Conservation (phyloP, 2,329 filamentous ascomycete genomes). For the Graphilbum ipis-grandicollis region DNA sequence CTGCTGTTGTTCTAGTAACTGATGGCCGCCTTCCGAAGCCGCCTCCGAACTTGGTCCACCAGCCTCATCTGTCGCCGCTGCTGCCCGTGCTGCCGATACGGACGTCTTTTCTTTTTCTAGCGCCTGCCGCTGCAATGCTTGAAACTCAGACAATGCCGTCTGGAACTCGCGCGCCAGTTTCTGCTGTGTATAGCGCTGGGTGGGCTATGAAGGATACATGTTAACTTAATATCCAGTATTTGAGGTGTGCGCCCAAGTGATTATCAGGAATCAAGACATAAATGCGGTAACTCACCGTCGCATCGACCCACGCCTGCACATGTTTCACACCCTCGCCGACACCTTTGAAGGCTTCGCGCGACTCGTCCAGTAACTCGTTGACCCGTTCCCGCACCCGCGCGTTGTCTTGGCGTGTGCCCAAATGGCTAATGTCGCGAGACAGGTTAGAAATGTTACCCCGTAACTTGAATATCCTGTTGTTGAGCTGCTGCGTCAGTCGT, state of each 20-base stretch:
- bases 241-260: too few relatives aligned
- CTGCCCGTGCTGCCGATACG: conserved; percentile 56
- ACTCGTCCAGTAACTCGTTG: conserved; percentile 73
- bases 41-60: conserved; percentile 33
- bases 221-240: too few relatives aligned
- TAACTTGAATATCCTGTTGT: conserved; percentile 75
- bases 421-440: conserved; percentile 63
- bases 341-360: conserved; percentile 71
- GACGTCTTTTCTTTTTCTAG: conserved; percentile 87
- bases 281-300: conserved; percentile 40
- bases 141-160: conserved; percentile 75
- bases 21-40: conserved; percentile 41
- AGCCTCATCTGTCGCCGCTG: conserved; percentile 12
- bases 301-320: conserved; percentile 71
- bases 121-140: conserved; percentile 73
- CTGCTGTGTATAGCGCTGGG: conserved; percentile 90
- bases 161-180: conserved; percentile 92
- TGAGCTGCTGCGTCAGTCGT: conserved; percentile 63
- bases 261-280: too few relatives aligned
- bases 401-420: conserved; percentile 84
- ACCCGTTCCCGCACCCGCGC: conserved; percentile 82
- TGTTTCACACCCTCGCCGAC: conserved; percentile 90
- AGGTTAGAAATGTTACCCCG: conserved; percentile 78
- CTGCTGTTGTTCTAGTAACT: too few relatives aligned
- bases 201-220: conserved; percentile 38